Evolutionary conservation across 345 rosid species (phyloP), one percentile per base, ranked within the genome.

Genomic region (Syzygium grande): DNA sequence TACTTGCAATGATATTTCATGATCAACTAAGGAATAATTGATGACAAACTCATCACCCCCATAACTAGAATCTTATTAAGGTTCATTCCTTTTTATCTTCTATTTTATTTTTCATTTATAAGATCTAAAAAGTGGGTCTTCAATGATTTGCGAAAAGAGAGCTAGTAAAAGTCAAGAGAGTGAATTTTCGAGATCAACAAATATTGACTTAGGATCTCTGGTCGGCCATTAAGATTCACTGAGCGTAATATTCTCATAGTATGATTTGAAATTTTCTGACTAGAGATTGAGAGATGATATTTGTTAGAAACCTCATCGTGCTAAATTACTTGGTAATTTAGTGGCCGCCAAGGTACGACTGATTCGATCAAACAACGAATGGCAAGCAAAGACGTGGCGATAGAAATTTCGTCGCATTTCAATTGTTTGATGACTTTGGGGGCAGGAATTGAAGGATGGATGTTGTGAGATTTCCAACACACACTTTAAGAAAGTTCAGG

Each of bases 301-400:
- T 5, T 30, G 23, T 30, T 4, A 65, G 22, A 65, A 65, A 30
- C 34, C 34, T 22, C 22, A 68, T 34, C 6, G 11, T 6, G 6
- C 23, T 68, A 68, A 68, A 68, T 16, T 38, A 68, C 29, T 63
- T 29, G 77, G 38, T 17, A 30, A 63, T 14, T 9, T 29, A 63
- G 9, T 29, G 38, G 43, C 4, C 8, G 73, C 14, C 0, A 11
- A 29, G 15, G 29, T 29, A 29, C n/a, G 13, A 13, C 73, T 13
- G 2, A 63, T 63, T 63, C 21, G 2, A 34, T 7, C 9, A 7
- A 9, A 63, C 34, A 15, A 63, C 5, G 38, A 14, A 65, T 2
- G 22, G 2, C 10, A 34, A 22, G 0, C 3, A 30, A 16, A 29
- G 78, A 59, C 2, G 30, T 0, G 30, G 30, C 2, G 16, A 11